phyloP scores from a whole-genome alignment of 495 filamentous ascomycete genomes.

The Tetracladium setigerum region DNA sequence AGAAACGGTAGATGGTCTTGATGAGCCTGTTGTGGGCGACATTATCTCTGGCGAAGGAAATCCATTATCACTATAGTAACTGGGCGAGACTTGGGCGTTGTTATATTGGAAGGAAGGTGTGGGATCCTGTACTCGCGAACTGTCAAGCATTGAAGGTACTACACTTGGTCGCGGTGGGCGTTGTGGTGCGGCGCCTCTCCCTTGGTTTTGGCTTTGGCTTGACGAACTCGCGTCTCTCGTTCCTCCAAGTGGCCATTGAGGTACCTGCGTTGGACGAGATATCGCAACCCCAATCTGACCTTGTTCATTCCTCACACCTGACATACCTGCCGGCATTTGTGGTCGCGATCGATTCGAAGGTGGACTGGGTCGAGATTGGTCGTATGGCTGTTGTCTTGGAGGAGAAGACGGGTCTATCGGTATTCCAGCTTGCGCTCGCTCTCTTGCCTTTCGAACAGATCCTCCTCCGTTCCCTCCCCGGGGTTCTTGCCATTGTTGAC shows the following conservation, averaged over 20 bases:
- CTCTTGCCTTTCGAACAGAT: conserved; percentile 41
- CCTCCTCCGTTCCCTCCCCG: conserved; percentile 19
- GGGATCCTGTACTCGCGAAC: conserved; percentile 39
- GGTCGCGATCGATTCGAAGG: conserved; percentile 23
- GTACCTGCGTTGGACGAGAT: conserved; percentile 41
- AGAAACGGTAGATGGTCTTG: conserved; percentile 44
- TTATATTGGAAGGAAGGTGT: conserved; percentile 44
- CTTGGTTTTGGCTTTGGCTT: conserved; percentile 34
- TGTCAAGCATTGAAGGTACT: conserved; percentile 46
- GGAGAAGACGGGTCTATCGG: conserved; percentile 23
- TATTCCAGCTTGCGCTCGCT: conserved; percentile 43
- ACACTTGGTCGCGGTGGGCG: conserved; percentile 59
- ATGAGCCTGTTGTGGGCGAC: conserved; percentile 30
- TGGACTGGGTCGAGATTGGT: conserved; percentile 24
- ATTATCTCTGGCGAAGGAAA: conserved; percentile 18
- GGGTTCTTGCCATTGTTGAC: conserved; percentile 14
- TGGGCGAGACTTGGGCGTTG: conserved; percentile 20
- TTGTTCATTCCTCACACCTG: conserved; percentile 31
- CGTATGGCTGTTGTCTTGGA: conserved; percentile 23
- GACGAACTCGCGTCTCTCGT: conserved; percentile 25
- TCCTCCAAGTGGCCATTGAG: conserved; percentile 47
- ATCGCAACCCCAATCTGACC: conserved; percentile 36
- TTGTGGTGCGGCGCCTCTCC: conserved; percentile 53
- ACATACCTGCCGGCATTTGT: conserved; percentile 24
- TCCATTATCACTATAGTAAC: conserved; percentile 13